Evolutionary conservation across 441 rosid species (phyloP), one percentile per base, ranked within the genome.

Genomic region (Erodium moschatum): DNA sequence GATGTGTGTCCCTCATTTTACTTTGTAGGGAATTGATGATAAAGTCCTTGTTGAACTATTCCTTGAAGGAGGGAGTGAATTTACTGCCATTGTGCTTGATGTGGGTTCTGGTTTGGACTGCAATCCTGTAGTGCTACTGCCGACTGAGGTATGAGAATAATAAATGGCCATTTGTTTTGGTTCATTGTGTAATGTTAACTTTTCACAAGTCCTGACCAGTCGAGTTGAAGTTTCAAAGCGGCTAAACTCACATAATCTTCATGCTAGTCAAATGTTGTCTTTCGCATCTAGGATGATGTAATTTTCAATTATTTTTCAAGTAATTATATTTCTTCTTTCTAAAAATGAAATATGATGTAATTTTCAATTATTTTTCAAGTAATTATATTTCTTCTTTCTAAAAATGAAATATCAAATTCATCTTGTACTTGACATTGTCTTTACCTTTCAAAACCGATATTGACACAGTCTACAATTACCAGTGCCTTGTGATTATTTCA

Each of bases 1-100:
- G 29, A 65, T 66, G 20, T 61, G 40, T 69, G 21, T 4, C 15
- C 76, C n/a, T 74, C 66, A 62, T 71, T 72, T 18, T 66, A 58
- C 66, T 38, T 65, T 38, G 31, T 81, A 93, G 98, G 96, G 93
- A 67, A 89, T 93, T 70, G 98, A 91, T 74, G 87, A 84, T 68
- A 83, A 84, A 76, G 84, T 89, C 68, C 73, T 93, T 44, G 77
- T 91, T 65, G 98, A 93, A 82, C 78, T 85, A 72, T 91, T 86
- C 80, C 88, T 93, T 52, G 83, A 90, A 80, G 88, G 92, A 81
- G 96, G 89, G 18, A 85, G 85, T 61, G 97, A 93, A 79, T 91
- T 93, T 75, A 93, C 98, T 50, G 89, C 97, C 79, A 89, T 90
- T 76, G 85, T 93, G 77, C 85, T 93, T 71, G 98, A 91, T 73